Conservation (phyloP, 2,329 filamentous ascomycete species). For the Aspergillus puulaauensis region DNA sequence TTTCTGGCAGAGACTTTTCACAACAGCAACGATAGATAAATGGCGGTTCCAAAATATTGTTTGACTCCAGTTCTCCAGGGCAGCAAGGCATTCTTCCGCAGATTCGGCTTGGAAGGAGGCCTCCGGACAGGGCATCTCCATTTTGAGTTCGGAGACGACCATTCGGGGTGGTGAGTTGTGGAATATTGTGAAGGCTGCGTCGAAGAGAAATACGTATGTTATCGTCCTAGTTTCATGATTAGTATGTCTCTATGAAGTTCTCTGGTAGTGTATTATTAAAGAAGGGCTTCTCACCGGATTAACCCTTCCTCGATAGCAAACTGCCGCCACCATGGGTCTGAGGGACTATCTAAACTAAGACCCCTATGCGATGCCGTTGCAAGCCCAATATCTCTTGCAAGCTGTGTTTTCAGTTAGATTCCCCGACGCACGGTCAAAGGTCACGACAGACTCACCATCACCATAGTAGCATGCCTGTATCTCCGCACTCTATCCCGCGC, state of each 20-base stretch:
- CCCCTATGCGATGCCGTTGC: slow-evolving; percentile 16
- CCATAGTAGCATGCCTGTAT: slow-evolving; percentile 23
- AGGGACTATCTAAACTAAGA: slow-evolving; percentile 6
- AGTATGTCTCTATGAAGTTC: background rate
- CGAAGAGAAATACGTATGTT: slow-evolving; percentile 29
- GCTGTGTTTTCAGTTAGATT: slow-evolving; percentile 7
- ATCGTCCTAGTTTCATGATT: slow-evolving; percentile 16
- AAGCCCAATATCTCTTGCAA: slow-evolving; percentile 19
- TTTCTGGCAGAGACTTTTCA: slow-evolving; percentile 21
- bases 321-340: slow-evolving; percentile 20
- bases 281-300: slow-evolving; percentile 18
- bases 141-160: slow-evolving; percentile 25
- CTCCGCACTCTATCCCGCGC: slow-evolving; percentile 21
- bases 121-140: slow-evolving; percentile 27
- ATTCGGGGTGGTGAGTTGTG: slow-evolving; percentile 29
- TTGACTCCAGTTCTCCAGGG: slow-evolving; percentile 19
- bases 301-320: slow-evolving; percentile 26
- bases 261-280: no score
- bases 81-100: slow-evolving; percentile 19
- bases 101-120: slow-evolving; percentile 28
- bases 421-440: no score
- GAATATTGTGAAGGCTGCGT: slow-evolving; percentile 29
- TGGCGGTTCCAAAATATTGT: slow-evolving; percentile 18
- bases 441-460: slow-evolving; percentile 16
- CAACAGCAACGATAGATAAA: slow-evolving; percentile 18